Percentiles rank a stretch among this genome's conserved stretches.
phyloP scores from a whole-genome alignment of 192 early-diverging fungal genomes.

The Backusella westeae region DNA sequence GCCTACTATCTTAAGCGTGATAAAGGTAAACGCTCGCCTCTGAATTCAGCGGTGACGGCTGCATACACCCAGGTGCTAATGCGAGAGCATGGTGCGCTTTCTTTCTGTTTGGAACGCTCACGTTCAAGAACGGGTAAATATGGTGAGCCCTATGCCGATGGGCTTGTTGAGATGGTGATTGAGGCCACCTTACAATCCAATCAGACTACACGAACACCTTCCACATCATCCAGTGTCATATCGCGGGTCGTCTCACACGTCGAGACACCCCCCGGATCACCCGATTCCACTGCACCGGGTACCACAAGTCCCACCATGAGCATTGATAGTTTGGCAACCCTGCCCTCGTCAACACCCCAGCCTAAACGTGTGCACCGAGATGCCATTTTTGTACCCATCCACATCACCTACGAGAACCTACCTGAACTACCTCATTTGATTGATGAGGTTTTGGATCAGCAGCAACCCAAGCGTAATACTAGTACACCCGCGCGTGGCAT shows the following conservation, averaged over 20 bases:
- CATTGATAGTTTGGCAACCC: slow-evolving; percentile 10
- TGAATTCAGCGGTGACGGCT: slow-evolving; percentile 33
- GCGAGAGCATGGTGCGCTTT: slow-evolving; percentile 32
- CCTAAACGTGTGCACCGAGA: slow-evolving; percentile 7
- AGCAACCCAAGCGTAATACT: neutral
- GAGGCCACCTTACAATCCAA: slow-evolving; percentile 35
- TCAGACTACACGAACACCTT: slow-evolving; percentile 17
- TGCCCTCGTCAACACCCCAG: neutral
- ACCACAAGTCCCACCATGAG: slow-evolving; percentile 20
- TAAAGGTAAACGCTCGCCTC: slow-evolving; percentile 23
- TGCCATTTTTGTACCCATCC: slow-evolving; percentile 35
- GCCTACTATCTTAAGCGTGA: slow-evolving; percentile 35
- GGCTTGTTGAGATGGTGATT: slow-evolving; percentile 34
- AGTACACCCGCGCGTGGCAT: neutral
- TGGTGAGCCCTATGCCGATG: slow-evolving; percentile 26
- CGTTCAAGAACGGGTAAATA: slow-evolving; percentile 39
- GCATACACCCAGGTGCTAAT: slow-evolving; percentile 36
- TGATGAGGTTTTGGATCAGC: slow-evolving; percentile 37
- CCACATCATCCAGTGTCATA: neutral
- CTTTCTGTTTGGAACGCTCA: slow-evolving; percentile 26
- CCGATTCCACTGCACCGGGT: neutral
- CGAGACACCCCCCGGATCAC: slow-evolving; percentile 11
- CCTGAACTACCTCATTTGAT: slow-evolving; percentile 31
- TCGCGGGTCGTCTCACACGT: neutral
- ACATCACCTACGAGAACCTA: slow-evolving; percentile 37